These are phyloP conservation scores for Phytophthora ramorum DNA, from an alignment of 352 stramenopile species.

Conservation along the genomic window DNA sequence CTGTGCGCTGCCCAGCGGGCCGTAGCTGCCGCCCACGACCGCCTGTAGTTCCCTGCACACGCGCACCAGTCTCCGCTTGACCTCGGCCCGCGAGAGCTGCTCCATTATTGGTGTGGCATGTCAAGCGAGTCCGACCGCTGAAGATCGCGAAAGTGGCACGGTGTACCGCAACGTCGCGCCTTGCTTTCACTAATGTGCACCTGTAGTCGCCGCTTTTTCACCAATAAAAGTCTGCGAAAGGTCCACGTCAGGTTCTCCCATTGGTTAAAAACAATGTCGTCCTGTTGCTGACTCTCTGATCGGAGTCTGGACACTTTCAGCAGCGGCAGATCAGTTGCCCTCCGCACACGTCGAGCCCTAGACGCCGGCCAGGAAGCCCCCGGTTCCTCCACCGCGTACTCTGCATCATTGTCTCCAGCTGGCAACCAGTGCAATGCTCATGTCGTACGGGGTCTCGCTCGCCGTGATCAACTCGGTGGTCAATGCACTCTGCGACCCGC, in stretches of 20 bases:
- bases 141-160: slow-evolving; percentile 19
- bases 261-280: slow-evolving; percentile 8
- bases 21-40: slow-evolving; percentile 51
- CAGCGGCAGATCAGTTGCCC: slow-evolving; percentile 12
- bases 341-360: slow-evolving; percentile 13
- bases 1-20: slow-evolving; percentile 46
- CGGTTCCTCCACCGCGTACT: slow-evolving; percentile 10
- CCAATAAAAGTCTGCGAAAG: slow-evolving; percentile 19
- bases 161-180: slow-evolving; percentile 15
- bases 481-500: slow-evolving; percentile 78
- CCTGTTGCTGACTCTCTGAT: slow-evolving; percentile 34
- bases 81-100: slow-evolving; percentile 24
- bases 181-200: slow-evolving; percentile 26
- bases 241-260: neutral
- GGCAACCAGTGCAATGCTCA: slow-evolving; percentile 41
- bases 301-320: slow-evolving; percentile 12
- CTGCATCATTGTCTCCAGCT: neutral
- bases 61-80: slow-evolving; percentile 38
- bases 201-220: slow-evolving; percentile 16
- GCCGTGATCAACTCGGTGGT: slow-evolving; percentile 83
- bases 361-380: neutral
- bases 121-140: no score
- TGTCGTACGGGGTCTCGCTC: slow-evolving; percentile 76
- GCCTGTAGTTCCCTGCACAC: slow-evolving; percentile 39
- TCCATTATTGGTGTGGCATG: slow-evolving; percentile 5